A percentile compares a stretch with the other conserved stretches of the same genome.
phyloP scores from a whole-genome alignment of 305 asterid genomes.

The Nicotiana rustica region DNA sequence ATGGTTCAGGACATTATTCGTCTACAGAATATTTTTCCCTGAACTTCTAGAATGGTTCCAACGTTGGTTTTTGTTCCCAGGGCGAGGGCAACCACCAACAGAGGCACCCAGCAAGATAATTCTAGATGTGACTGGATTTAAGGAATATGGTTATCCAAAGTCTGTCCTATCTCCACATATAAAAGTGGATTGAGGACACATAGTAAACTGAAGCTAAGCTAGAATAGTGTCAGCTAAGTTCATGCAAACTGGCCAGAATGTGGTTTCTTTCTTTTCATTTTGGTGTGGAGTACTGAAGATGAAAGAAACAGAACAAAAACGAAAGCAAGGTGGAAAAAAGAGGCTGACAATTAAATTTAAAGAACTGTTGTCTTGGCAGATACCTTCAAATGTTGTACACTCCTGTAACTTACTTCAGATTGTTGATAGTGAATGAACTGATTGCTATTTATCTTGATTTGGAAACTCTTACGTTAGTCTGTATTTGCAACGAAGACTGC shows the following conservation, averaged over 20 bases:
- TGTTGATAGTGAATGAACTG: too few species aligned
- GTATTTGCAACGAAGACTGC: too few species aligned
- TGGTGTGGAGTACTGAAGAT: neutral
- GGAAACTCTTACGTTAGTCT: too few species aligned
- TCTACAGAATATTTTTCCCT: slow-evolving; percentile 46
- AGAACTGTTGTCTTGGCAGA: too few species aligned
- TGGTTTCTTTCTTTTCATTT: neutral
- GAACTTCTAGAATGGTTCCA: slow-evolving; percentile 62
- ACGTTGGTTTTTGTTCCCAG: slow-evolving; percentile 56
- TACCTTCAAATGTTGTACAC: too few species aligned
- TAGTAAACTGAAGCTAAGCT: neutral
- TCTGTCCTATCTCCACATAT: slow-evolving; percentile 61
- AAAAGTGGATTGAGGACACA: slow-evolving; percentile 45
- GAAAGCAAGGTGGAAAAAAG: too few species aligned
- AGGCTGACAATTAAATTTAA: too few species aligned
- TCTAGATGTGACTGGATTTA: slow-evolving; percentile 52
- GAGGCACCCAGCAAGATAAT: slow-evolving; percentile 61
- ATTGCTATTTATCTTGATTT: too few species aligned
- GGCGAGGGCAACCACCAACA: slow-evolving; percentile 47
- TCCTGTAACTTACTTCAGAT: too few species aligned
- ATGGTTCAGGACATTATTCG: slow-evolving; percentile 52
- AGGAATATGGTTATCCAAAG: slow-evolving; percentile 61
- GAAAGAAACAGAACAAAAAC: too few species aligned
- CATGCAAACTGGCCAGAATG: neutral
- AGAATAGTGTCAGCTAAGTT: neutral